A percentile compares a stretch with the other conserved stretches of the same genome.
phyloP scores from a whole-genome alignment of 805 yeast genomes.

The Lachancea sp. region DNA sequence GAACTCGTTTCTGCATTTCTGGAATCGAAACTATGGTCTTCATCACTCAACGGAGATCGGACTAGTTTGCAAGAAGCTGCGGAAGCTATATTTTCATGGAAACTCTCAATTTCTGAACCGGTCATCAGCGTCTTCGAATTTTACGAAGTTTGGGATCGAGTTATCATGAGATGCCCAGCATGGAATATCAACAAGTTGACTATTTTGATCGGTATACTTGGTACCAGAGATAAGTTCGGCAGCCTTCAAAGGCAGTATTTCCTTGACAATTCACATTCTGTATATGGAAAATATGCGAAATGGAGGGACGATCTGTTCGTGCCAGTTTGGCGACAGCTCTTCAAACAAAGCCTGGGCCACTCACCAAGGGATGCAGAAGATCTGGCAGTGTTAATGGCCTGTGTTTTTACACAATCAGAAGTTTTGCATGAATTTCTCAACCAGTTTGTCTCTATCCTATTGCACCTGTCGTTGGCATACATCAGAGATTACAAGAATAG shows the following conservation, averaged over 20 bases:
- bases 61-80: constrained; percentile 15
- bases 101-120: constrained; percentile 31
- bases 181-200: constrained; percentile 23
- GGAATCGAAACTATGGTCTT: constrained; percentile 10
- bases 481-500: constrained; percentile 4
- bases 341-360: not conserved
- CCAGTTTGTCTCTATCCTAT: constrained; percentile 11
- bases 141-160: constrained; percentile 20
- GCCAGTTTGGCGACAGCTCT: constrained; percentile 18
- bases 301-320: constrained; percentile 20
- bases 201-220: constrained; percentile 21
- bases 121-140: constrained; percentile 17
- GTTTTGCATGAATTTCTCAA: constrained; percentile 20
- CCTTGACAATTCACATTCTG: constrained; percentile 22
- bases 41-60: constrained; percentile 5
- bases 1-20: constrained; percentile 14
- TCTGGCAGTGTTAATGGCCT: constrained; percentile 10
- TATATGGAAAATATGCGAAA: constrained; percentile 10
- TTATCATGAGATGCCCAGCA: constrained; percentile 11
- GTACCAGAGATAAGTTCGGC: constrained; percentile 14
- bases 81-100: constrained; percentile 24
- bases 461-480: constrained; percentile 11
- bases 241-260: constrained; percentile 16
- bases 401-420: constrained; percentile 6
- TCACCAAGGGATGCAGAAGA: not conserved